Evolutionary conservation across 345 rosid species (phyloP).

Genomic region (Moricandia arvensis): DNA sequence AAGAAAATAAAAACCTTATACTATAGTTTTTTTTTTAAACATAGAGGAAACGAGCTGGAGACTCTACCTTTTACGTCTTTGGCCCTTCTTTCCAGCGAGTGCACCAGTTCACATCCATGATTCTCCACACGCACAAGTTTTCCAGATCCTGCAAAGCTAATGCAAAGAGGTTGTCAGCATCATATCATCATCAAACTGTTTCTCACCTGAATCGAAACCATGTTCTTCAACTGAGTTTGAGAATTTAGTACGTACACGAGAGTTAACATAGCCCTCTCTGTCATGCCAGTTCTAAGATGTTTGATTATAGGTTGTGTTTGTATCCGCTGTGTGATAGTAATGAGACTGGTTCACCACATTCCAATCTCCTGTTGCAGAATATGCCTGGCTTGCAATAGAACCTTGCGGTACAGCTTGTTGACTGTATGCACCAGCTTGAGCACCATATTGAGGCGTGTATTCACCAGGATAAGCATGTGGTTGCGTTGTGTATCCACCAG

Average conservation of each 20-base stretch:
- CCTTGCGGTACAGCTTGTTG: conserved; percentile 27
- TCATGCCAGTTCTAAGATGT: conserved; percentile 14
- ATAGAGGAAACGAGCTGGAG: conserved; percentile 18
- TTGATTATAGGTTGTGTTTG: conserved; percentile 30
- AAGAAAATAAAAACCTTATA: not conserved
- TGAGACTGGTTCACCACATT: conserved; percentile 26
- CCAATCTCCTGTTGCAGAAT: conserved; percentile 32
- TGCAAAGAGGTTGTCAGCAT: conserved; percentile 12
- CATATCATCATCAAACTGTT: not conserved
- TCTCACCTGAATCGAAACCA: conserved; percentile 10
- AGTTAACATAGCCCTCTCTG: conserved; percentile 7
- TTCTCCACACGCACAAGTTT: not conserved
- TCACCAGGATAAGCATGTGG: conserved; percentile 14
- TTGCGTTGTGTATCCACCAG: not conserved
- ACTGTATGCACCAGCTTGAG: conserved; percentile 25
- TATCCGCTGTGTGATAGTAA: conserved; percentile 20
- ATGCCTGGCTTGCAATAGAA: conserved; percentile 29
- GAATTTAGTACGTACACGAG: not conserved
- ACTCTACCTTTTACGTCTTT: conserved; percentile 18
- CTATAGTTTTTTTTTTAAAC: conserved; percentile 17
- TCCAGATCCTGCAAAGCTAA: conserved; percentile 24
- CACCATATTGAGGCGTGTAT: conserved; percentile 7
- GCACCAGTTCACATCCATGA: conserved; percentile 4
- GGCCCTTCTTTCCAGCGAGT: conserved; percentile 2
- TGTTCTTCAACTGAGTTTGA: not conserved